A percentile compares a stretch with the other conserved stretches of the same genome.
Evolutionary conservation across 1,139 yeast genomes (phyloP).

Genomic region (Yamadazyma triangularis): DNA sequence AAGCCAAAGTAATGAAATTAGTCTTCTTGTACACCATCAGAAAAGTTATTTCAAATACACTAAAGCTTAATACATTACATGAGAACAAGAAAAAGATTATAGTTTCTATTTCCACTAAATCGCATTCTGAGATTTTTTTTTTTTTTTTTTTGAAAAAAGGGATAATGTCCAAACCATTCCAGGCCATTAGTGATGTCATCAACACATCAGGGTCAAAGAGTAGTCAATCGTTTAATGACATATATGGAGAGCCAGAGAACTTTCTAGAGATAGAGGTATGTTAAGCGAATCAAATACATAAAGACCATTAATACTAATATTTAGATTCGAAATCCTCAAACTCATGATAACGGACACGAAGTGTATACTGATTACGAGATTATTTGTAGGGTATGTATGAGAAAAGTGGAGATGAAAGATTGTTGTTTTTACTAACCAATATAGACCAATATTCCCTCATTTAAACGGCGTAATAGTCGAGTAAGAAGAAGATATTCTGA

Average conservation of each 20-base stretch:
- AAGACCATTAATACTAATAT: too few relatives aligned
- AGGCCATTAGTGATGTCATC: slow-evolving; percentile 43
- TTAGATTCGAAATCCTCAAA: slow-evolving; percentile 56
- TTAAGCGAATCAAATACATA: too few relatives aligned
- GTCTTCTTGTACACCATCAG: too few relatives aligned
- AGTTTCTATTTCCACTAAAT: too few relatives aligned
- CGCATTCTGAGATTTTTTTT: too few relatives aligned
- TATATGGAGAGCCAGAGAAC: slow-evolving; percentile 93
- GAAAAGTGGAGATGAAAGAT: too few relatives aligned
- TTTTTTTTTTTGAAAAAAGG: too few relatives aligned
- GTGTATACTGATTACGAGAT: slow-evolving; percentile 91
- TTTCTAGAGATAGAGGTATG: slow-evolving; percentile 91
- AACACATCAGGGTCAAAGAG: slow-evolving; percentile 35
- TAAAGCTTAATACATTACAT: too few relatives aligned
- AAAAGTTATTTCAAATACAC: too few relatives aligned
- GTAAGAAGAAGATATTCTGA: slow-evolving; percentile 90
- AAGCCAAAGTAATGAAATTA: too few relatives aligned
- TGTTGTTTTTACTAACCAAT: too few relatives aligned
- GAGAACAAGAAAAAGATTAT: too few relatives aligned
- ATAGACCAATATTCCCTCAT: slow-evolving; percentile 79
- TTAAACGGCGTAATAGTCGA: slow-evolving; percentile 57
- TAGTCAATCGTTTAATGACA: slow-evolving; percentile 71
- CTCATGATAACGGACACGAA: slow-evolving; percentile 66
- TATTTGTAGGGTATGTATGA: slow-evolving; percentile 53
- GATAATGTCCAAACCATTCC: slow-evolving; percentile 39